Conservation (phyloP, 345 rosid genomes). For the Adansonia digitata region DNA sequence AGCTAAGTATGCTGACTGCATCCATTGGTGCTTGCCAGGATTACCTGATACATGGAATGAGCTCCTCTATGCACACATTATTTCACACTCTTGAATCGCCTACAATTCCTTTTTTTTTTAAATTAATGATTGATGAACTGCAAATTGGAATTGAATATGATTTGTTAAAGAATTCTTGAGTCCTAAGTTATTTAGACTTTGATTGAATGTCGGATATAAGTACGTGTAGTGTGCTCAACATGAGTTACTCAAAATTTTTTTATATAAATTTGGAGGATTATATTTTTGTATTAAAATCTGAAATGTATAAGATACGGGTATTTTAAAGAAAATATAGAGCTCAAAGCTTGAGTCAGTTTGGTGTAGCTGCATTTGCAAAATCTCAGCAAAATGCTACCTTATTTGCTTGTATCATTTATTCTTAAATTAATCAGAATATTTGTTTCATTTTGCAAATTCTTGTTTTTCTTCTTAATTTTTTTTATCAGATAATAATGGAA, state of each 20-base stretch:
- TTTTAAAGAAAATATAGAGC: too few relatives aligned
- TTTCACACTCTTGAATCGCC: conserved; percentile 22
- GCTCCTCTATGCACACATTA: conserved; percentile 55
- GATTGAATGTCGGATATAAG: too few relatives aligned
- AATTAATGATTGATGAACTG: neutral
- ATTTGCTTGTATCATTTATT: neutral
- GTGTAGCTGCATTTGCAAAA: neutral
- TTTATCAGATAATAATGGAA: neutral
- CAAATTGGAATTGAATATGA: neutral
- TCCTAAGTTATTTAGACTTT: too few relatives aligned
- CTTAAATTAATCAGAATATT: neutral
- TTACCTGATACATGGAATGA: conserved; percentile 93
- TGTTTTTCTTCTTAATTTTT: neutral
- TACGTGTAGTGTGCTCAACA: too few relatives aligned
- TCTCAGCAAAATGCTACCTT: neutral
- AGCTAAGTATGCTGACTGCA: conserved; percentile 59
- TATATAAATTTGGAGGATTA: too few relatives aligned
- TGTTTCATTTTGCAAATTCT: neutral
- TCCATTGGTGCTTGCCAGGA: conserved; percentile 93
- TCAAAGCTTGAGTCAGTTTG: neutral
- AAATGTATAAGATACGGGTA: too few relatives aligned
- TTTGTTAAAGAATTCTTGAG: neutral
- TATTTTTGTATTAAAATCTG: too few relatives aligned
- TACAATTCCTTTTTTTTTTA: neutral
- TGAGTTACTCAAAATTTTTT: too few relatives aligned